Evolutionary conservation across 768 basidiomycete species (phyloP).

Genomic region (Infundibulicybe gibba): DNA sequence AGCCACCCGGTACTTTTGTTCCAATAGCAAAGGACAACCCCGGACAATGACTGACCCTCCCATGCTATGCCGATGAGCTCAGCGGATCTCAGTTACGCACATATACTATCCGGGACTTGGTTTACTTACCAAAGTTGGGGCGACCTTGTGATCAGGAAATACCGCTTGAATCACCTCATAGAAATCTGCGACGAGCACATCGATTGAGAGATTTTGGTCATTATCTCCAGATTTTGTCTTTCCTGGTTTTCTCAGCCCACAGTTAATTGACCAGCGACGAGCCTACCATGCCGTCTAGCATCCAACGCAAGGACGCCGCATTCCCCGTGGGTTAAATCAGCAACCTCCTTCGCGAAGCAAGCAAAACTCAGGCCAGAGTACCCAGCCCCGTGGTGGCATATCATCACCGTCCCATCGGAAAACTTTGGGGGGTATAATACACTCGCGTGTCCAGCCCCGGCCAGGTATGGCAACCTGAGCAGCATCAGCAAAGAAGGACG

Average conservation of each 20-base stretch:
- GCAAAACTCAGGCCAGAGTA: constrained; percentile 90
- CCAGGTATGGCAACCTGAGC: constrained; percentile 67
- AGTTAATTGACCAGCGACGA: background rate
- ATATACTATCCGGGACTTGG: background rate
- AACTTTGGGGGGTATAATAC: constrained; percentile 74
- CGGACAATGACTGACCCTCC: constrained; percentile 87
- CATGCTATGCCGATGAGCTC: constrained; percentile 93
- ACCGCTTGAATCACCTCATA: constrained; percentile 63
- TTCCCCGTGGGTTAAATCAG: constrained; percentile 55
- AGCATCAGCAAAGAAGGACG: constrained; percentile 75
- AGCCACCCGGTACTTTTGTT: constrained; percentile 63
- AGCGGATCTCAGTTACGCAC: constrained; percentile 1
- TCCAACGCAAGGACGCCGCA: constrained; percentile 83
- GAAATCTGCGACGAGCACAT: constrained; percentile 71
- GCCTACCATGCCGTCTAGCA: constrained; percentile 82
- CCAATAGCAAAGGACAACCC: constrained; percentile 64
- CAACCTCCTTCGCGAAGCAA: constrained; percentile 80
- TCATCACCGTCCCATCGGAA: constrained; percentile 61
- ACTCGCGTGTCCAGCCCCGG: constrained; percentile 66
- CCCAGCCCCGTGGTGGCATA: constrained; percentile 96
- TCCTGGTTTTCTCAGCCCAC: constrained; percentile 33
- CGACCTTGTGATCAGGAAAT: constrained; percentile 57
- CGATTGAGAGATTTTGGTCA: constrained; percentile 65
- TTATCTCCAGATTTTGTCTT: constrained; percentile 51
- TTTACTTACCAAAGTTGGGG: constrained; percentile 72